Conservation (phyloP, 257 asterid species). For the Scutellaria minor region DNA sequence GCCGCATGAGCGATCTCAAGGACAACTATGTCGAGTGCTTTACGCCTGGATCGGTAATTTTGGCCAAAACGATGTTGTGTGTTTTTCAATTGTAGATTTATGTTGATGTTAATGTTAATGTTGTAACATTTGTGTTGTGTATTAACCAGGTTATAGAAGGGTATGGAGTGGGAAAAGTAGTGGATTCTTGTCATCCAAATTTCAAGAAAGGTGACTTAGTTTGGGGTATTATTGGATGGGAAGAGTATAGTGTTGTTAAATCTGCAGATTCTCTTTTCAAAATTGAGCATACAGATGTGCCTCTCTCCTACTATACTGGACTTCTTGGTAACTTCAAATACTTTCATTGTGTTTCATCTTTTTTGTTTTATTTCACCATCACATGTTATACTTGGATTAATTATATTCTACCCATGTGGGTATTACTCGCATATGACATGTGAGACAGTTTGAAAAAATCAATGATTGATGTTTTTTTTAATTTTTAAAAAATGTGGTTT, state of each 20-base stretch:
- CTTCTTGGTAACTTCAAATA: constrained; percentile 36
- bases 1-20: constrained; percentile 36
- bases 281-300: constrained; percentile 38
- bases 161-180: constrained; percentile 52
- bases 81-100: not conserved
- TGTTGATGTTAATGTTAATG: not conserved
- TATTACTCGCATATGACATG: too few species aligned
- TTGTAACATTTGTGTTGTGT: not conserved
- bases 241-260: constrained; percentile 53
- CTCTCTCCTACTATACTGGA: constrained; percentile 44
- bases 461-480: too few species aligned
- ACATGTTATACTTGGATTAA: too few species aligned
- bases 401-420: too few species aligned
- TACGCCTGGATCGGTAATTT: constrained; percentile 35
- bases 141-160: constrained; percentile 49
- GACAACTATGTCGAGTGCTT: constrained; percentile 29
- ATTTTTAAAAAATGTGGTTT: too few species aligned
- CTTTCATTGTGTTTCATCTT: not conserved
- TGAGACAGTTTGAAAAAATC: too few species aligned
- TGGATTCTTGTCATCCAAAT: constrained; percentile 59
- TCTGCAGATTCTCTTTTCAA: constrained; percentile 43
- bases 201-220: constrained; percentile 59
- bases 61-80: too few species aligned
- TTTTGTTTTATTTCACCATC: not conserved
- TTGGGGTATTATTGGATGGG: constrained; percentile 66